Evolutionary conservation across 1,284 basidiomycete species (phyloP).

Genomic region (Ustilago curta): DNA sequence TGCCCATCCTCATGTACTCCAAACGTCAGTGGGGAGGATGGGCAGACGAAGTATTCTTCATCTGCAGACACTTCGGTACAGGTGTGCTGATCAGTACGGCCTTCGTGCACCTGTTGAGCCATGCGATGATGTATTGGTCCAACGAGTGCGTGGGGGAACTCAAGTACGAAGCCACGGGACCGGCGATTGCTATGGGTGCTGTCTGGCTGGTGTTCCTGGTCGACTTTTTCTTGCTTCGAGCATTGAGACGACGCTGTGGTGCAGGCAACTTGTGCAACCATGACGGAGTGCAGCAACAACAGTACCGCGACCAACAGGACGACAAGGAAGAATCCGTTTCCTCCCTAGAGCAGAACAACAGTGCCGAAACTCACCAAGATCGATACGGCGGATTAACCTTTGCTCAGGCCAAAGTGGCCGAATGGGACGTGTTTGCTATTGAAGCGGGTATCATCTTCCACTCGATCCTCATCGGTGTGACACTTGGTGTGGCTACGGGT

Average conservation of each 20-base stretch:
- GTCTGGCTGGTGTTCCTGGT: slow-evolving; percentile 64
- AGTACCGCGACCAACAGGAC: background rate
- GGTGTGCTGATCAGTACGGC: slow-evolving; percentile 72
- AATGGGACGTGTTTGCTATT: slow-evolving; percentile 67
- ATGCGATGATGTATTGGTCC: slow-evolving; percentile 69
- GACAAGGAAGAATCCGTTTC: slow-evolving; percentile 12
- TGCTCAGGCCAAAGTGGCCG: slow-evolving; percentile 33
- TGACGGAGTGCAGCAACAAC: background rate
- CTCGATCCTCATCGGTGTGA: slow-evolving; percentile 65
- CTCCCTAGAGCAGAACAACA: slow-evolving; percentile 7
- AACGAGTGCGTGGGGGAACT: slow-evolving; percentile 71
- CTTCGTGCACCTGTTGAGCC: slow-evolving; percentile 71
- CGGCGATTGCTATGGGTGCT: slow-evolving; percentile 68
- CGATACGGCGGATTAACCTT: slow-evolving; percentile 23
- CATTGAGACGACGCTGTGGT: slow-evolving; percentile 18
- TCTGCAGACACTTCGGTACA: slow-evolving; percentile 55
- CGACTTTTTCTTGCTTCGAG: slow-evolving; percentile 62
- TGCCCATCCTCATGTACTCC: slow-evolving; percentile 70
- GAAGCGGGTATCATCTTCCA: slow-evolving; percentile 72
- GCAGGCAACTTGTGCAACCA: slow-evolving; percentile 2
- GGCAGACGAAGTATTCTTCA: slow-evolving; percentile 42
- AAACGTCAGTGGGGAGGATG: slow-evolving; percentile 6
- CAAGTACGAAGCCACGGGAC: slow-evolving; percentile 70
- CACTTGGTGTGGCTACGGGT: slow-evolving; percentile 64
- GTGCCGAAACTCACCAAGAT: background rate